These are phyloP conservation scores for Entomortierella lignicola DNA, from an alignment of 192 early-diverging fungal genomes.

Conservation along the genomic window DNA sequence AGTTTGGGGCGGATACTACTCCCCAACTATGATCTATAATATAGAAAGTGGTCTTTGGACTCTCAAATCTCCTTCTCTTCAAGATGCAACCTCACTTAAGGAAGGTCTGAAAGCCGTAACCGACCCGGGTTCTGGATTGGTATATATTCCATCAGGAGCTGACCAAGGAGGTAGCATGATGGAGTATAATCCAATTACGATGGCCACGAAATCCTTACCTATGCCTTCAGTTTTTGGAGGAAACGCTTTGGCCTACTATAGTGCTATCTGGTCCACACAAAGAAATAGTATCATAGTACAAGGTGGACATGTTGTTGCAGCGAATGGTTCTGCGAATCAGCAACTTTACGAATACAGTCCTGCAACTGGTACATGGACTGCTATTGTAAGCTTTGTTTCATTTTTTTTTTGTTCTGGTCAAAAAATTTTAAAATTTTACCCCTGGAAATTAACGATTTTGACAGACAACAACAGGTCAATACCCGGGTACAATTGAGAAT, in stretches of 20 bases:
- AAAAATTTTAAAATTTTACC: no score
- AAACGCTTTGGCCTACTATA: background rate
- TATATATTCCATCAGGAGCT: background rate
- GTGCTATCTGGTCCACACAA: constrained; percentile 4
- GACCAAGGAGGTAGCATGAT: constrained; percentile 4
- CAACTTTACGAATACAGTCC: background rate
- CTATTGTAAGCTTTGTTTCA: background rate
- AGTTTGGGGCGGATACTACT: background rate
- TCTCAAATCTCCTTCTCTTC: background rate
- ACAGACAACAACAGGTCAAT: background rate
- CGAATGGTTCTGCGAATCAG: background rate
- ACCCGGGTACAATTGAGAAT: background rate
- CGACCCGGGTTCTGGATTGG: constrained; percentile 1
- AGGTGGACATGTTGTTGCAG: background rate
- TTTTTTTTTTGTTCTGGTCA: background rate
- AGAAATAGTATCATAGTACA: constrained; percentile 2
- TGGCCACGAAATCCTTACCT: background rate
- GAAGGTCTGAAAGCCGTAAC: background rate
- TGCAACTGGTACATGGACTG: background rate
- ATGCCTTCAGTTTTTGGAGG: background rate
- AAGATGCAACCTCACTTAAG: background rate
- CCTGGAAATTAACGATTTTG: background rate
- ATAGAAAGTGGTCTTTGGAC: background rate
- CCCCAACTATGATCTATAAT: background rate
- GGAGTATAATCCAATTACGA: background rate